These are phyloP conservation scores for Neurospora sp. DNA, from an alignment of 495 filamentous ascomycete genomes.

Conservation along the genomic window DNA sequence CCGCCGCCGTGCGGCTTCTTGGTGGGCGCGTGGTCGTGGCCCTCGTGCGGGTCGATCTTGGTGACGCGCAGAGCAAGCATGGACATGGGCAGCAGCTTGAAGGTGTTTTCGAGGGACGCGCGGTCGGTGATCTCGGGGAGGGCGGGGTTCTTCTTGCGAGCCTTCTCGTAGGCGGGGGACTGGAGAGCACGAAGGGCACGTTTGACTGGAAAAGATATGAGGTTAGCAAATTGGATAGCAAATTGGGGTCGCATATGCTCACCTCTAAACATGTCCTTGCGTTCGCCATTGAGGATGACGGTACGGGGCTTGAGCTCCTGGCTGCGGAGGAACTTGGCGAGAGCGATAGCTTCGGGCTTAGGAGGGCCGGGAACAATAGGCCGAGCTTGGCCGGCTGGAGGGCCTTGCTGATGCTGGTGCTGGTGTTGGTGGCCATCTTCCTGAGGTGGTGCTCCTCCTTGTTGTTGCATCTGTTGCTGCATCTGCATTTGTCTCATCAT, in stretches of 20 bases:
- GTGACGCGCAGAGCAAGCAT: conserved; percentile 84
- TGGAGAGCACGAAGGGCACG: conserved; percentile 88
- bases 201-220: conserved; percentile 58
- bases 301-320: conserved; percentile 87
- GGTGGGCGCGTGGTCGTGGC: conserved; percentile 51
- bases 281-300: conserved; percentile 88
- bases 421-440: conserved; percentile 22
- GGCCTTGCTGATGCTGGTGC: conserved; percentile 49
- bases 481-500: conserved; percentile 54
- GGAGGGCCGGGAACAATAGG: conserved; percentile 64
- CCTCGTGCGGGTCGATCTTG: conserved; percentile 67
- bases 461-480: conserved; percentile 51
- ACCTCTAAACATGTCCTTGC: conserved; percentile 98
- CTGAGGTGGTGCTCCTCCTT: conserved; percentile 15
- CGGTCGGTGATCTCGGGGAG: conserved; percentile 83
- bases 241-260: conserved; percentile 2
- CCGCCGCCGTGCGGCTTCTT: conserved; percentile 42
- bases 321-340: conserved; percentile 77
- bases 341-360: conserved; percentile 76
- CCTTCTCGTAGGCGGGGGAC: conserved; percentile 79
- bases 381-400: conserved; percentile 40
- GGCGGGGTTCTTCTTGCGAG: conserved; percentile 76
- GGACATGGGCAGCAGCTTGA: conserved; percentile 94
- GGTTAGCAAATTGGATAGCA: neutral
- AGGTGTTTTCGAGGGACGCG: conserved; percentile 76